A percentile compares a stretch with the other conserved stretches of the same genome.
phyloP scores from a whole-genome alignment of 345 rosid genomes.

The Toxicodendron radicans region DNA sequence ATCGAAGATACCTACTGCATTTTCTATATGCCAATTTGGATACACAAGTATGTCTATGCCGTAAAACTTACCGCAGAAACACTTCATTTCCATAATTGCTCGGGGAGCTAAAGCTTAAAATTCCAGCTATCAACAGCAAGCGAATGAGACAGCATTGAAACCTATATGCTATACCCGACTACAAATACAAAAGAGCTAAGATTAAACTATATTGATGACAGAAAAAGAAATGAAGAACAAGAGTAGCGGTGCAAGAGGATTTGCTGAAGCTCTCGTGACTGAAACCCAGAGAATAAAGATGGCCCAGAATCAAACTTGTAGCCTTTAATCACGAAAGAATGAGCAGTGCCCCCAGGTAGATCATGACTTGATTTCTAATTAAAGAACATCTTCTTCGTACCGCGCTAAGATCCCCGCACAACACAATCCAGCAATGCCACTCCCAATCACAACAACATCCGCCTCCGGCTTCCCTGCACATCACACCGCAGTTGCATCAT shows the following conservation, averaged over 20 bases:
- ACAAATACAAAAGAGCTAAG: neutral
- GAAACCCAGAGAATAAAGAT: conserved; percentile 87
- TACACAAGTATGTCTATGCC: neutral
- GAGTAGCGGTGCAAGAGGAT: conserved; percentile 89
- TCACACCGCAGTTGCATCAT: conserved; percentile 3
- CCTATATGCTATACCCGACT: neutral
- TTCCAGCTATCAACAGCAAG: neutral
- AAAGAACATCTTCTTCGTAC: conserved; percentile 74
- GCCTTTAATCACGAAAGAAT: conserved; percentile 74
- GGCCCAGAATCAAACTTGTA: conserved; percentile 94
- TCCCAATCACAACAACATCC: conserved; percentile 86
- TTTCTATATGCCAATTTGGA: neutral
- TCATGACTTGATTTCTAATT: conserved; percentile 90
- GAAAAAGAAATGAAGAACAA: neutral
- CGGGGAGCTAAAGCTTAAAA: neutral
- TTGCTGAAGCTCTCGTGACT: conserved; percentile 89
- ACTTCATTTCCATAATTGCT: neutral
- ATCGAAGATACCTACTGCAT: neutral
- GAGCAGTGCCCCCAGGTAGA: conserved; percentile 88
- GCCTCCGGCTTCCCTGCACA: conserved; percentile 74
- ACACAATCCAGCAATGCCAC: conserved; percentile 86
- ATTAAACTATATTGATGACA: neutral
- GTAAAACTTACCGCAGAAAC: neutral
- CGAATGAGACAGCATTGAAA: neutral
- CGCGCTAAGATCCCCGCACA: conserved; percentile 88